Base-by-base conservation (phyloP, 2,329 filamentous ascomycete species). In the Calonectria crousiana region DNA sequence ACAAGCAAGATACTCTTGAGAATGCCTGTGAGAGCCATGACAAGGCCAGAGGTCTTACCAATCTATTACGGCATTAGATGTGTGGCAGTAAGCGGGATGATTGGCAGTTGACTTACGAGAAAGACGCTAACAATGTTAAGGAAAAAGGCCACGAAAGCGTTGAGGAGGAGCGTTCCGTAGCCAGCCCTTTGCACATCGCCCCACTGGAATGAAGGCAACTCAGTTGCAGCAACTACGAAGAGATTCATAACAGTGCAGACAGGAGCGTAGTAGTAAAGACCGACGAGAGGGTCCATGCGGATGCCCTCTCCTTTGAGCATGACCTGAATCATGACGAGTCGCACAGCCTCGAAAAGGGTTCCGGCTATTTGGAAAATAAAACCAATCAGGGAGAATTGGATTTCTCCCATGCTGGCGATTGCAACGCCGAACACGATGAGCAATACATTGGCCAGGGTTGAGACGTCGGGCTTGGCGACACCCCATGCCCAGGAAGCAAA, bases 1-100 rank as follows among this genome's bases (percentile, higher is more conserved):
- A 97, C 94, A 70, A 97, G 92, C 73, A 97, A 91, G 75, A 97
- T 96, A 84, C 95, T 95, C 86, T 97, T 97, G 81, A 97, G 91
- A 77, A 97, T 95, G 83, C 95, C 95, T 73, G 93, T 95, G 30
- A 97, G 91, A 41, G 95, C 95, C 86, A 97, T 93, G 80, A 96
- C 94, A 67, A 97, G 91, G 71, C 94, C 94, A 2, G 95, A 97
- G 10, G 95, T 97, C 86, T 95, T 95, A 83, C 95, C 95, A 81
- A 97, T 97, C 94, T 96, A 67, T 18, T 32, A 20, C 23, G 9
- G 3, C 36, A 18, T 79, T 75, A 81, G 74, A 44, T 18, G 56
- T 11, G 23, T n/a, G 36, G 9, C 23, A 51, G 34, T n/a, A 23
- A 18, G 38, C 51, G 68, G 56, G 70, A 65, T 30, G 20, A 51